These are phyloP conservation scores for Dendrostoma leiphaemia DNA, from an alignment of 2,329 filamentous ascomycete genomes.

Conservation along the genomic window DNA sequence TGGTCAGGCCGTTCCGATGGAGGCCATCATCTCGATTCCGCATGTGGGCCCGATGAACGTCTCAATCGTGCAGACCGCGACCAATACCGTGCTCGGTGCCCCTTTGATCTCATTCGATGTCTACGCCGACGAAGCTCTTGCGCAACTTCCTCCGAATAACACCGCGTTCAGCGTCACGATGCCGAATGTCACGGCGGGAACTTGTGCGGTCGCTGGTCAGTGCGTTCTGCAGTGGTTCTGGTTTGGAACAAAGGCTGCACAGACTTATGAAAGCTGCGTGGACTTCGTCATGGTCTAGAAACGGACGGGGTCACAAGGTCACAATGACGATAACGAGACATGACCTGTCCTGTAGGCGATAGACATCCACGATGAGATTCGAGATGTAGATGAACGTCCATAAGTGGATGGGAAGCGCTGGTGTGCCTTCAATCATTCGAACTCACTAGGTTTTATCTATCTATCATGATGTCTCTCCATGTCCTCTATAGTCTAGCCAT, in stretches of 20 bases:
- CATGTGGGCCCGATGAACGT: constrained; percentile 52
- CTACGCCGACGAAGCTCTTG: constrained; percentile 48
- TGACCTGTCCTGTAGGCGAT: too few species aligned
- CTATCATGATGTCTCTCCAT: too few species aligned
- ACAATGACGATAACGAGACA: too few species aligned
- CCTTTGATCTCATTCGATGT: constrained; percentile 53
- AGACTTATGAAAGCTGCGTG: constrained; percentile 39
- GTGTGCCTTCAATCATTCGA: too few species aligned
- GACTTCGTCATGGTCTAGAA: constrained; percentile 30
- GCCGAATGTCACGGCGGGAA: constrained; percentile 26
- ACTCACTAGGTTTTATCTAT: too few species aligned
- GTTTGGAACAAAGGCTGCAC: constrained; percentile 33
- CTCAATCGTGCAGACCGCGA: constrained; percentile 52
- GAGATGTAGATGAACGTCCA: too few species aligned
- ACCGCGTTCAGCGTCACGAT: constrained; percentile 41
- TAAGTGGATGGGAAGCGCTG: too few species aligned
- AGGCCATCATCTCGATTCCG: constrained; percentile 39
- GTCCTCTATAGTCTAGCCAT: neutral
- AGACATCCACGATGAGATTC: too few species aligned
- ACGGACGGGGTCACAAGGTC: too few species aligned
- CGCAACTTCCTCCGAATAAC: constrained; percentile 39
- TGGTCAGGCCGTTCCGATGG: constrained; percentile 42
- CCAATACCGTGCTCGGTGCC: constrained; percentile 49
- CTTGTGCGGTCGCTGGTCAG: constrained; percentile 29
- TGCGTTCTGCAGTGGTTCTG: constrained; percentile 47